Base-by-base conservation (phyloP, 2,329 filamentous ascomycete species). In the Cyphellophora europaea region DNA sequence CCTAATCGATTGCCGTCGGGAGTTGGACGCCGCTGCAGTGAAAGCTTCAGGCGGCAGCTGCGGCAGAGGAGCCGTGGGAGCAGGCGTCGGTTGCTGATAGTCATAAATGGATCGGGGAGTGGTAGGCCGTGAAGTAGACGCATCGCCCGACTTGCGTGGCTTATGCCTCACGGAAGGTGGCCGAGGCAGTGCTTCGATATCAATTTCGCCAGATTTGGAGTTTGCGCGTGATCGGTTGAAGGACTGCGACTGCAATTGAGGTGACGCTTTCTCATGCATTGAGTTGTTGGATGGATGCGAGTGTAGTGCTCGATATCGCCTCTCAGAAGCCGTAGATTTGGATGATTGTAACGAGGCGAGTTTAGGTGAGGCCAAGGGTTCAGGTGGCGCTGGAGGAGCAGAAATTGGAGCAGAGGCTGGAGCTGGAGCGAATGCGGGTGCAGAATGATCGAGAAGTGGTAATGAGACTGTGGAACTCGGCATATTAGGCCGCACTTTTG, bases 201-300 rank as follows among this genome's bases (percentile, higher is more conserved):
- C 44, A n/a, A 25, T 25, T 25, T 25, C 21, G 8, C 21, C 21
- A n/a, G 40, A 43, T 19, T 31, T 36, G 8, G 43, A 43, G 18
- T 38, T 43, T 5, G 35, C 27, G 16, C 28, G 36, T 19, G 38
- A 40, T 21, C 40, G 39, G 5, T 8, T 8, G 21, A 8, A n/a
- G 8, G 21, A 25, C 21, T 8, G 21, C 8, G 21, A 25, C n/a
- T 25, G 21, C 21, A 8, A 8, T 25, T n/a, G 21, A 8, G 21
- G 21, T n/a, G 21, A n/a, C n/a, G 21, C 8, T 25, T 25, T 8
- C 21, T 8, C 21, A 25, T 8, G 21, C 21, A 44, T 17, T 10
- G 44, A 47, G 5, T 42, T 16, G 32, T 41, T 40, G 2, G 47
- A 48, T 4, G 44, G 44, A 35, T 47, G 42, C n/a, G 47, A 49